These are phyloP conservation scores for Microthlaspi erraticum DNA, from an alignment of 345 rosid genomes.

Conservation along the genomic window DNA sequence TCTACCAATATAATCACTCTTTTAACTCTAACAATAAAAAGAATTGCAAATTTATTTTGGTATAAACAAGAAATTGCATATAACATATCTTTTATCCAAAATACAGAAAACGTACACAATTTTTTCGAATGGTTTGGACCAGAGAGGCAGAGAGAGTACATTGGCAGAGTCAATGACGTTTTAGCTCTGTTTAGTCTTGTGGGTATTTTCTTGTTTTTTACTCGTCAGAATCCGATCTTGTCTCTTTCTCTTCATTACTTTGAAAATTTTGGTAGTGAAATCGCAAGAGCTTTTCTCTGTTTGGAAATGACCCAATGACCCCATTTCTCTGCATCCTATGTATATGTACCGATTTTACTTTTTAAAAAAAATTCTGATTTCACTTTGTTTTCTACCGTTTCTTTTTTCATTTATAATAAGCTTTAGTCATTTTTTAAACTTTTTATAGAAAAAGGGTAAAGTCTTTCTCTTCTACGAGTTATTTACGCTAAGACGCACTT, in stretches of 20 bases:
- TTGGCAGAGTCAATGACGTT: conserved; percentile 47
- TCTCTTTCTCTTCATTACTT: conserved; percentile 32
- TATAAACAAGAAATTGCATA: conserved; percentile 21
- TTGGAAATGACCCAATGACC: background rate
- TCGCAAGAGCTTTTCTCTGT: conserved; percentile 21
- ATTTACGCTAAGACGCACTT: too few relatives aligned
- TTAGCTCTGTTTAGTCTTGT: conserved; percentile 30
- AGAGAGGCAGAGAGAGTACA: conserved; percentile 29
- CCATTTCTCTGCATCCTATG: conserved; percentile 26
- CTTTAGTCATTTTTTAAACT: too few relatives aligned
- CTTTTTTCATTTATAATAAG: background rate
- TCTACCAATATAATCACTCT: conserved; percentile 11
- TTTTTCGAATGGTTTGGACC: conserved; percentile 39
- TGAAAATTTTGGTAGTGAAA: background rate
- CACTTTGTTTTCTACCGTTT: conserved; percentile 17
- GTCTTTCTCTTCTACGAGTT: too few relatives aligned
- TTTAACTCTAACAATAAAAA: background rate
- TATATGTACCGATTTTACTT: background rate
- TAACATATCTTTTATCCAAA: conserved; percentile 29
- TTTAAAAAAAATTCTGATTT: background rate
- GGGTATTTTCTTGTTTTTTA: conserved; percentile 41
- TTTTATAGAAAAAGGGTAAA: too few relatives aligned
- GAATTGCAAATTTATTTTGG: conserved; percentile 2
- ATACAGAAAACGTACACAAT: conserved; percentile 26
- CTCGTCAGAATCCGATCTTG: conserved; percentile 36